phyloP scores from a whole-genome alignment of 129 eudicot species.

The Artemisia annua region DNA sequence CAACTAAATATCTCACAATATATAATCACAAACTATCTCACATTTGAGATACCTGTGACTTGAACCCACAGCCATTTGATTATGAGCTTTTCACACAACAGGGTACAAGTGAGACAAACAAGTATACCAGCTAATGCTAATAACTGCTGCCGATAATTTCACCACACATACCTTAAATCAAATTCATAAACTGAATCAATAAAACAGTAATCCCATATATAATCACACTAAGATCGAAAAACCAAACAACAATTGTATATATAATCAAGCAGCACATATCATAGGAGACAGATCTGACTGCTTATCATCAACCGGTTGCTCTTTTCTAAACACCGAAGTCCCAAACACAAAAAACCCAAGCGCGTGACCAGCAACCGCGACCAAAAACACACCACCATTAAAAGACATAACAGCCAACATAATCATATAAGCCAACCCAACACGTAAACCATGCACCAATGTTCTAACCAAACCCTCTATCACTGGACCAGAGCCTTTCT shows the following conservation, averaged over 20 bases:
- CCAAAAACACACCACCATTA: slow-evolving; percentile 68
- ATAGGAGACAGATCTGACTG: slow-evolving; percentile 49
- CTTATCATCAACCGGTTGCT: slow-evolving; percentile 13
- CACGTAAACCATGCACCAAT: slow-evolving; percentile 48
- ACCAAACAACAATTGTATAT: neutral
- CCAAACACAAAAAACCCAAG: slow-evolving; percentile 75
- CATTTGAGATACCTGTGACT: too few species aligned
- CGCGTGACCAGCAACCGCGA: slow-evolving; percentile 68
- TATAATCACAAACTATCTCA: too few species aligned
- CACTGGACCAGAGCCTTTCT: slow-evolving; percentile 15
- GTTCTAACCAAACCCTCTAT: slow-evolving; percentile 52
- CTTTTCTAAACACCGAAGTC: slow-evolving; percentile 48
- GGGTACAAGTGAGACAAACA: too few species aligned
- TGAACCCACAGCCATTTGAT: too few species aligned
- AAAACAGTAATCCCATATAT: too few species aligned
- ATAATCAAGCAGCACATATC: slow-evolving; percentile 39
- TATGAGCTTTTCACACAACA: too few species aligned
- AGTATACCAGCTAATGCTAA: too few species aligned
- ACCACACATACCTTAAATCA: too few species aligned
- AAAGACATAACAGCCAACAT: slow-evolving; percentile 88
- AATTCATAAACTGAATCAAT: too few species aligned
- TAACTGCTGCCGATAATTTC: too few species aligned
- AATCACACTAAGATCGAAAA: too few species aligned
- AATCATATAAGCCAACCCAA: slow-evolving; percentile 63
- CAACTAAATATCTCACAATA: too few species aligned